Percentiles rank a stretch among this genome's conserved stretches.
Conservation (phyloP, 192 early-diverging fungal species). For the Jimgerdemannia lactiflua region DNA sequence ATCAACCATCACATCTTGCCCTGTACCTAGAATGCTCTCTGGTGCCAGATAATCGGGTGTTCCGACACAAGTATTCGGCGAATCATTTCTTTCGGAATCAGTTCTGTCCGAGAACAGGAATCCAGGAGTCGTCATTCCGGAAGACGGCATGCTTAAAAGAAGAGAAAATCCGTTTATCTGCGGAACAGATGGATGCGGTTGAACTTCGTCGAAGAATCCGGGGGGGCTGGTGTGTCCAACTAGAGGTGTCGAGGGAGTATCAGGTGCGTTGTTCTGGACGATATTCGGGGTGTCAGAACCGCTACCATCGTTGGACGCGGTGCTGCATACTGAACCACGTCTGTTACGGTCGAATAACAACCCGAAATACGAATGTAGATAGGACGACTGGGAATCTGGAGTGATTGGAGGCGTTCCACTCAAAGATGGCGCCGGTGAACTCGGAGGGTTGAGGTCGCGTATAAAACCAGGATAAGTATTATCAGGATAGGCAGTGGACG, state of each 20-base stretch:
- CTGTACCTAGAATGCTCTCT: conserved; percentile 80
- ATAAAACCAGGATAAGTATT: not conserved
- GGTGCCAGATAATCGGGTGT: conserved; percentile 90
- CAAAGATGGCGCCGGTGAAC: conserved; percentile 16
- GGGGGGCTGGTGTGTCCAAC: not conserved
- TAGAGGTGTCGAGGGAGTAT: not conserved
- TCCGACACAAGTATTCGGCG: conserved; percentile 63
- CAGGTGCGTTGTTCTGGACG: not conserved
- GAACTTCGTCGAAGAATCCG: not conserved
- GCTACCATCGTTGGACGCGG: conserved; percentile 30
- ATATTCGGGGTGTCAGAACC: conserved; percentile 7
- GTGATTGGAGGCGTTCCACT: conserved; percentile 11
- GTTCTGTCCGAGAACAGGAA: not conserved
- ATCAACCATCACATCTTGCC: conserved; percentile 82
- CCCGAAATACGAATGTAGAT: conserved; percentile 33
- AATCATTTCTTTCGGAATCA: conserved; percentile 17
- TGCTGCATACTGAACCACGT: conserved; percentile 45
- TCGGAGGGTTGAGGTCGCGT: conserved; percentile 29
- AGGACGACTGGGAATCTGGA: conserved; percentile 6
- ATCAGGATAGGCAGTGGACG: conserved; percentile 10
- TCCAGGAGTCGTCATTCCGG: not conserved
- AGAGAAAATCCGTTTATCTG: not conserved
- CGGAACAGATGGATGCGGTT: not conserved
- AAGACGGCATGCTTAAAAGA: not conserved
- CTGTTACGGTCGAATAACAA: conserved; percentile 39